Evolutionary conservation across 441 rosid species (phyloP).

Genomic region (Isatis lusitanica): DNA sequence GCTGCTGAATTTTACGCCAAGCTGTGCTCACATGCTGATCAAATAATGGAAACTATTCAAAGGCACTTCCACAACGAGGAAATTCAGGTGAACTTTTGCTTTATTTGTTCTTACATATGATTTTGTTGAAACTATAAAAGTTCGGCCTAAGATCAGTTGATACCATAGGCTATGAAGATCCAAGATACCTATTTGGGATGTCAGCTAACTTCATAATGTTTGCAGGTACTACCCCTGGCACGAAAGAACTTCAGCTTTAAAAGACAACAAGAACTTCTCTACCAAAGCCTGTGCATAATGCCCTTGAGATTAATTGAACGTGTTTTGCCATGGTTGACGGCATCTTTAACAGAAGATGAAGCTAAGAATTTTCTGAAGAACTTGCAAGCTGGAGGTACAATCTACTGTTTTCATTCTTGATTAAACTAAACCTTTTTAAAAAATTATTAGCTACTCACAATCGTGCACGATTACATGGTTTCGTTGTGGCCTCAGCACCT

Average conservation of each 20-base stretch:
- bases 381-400: slow-evolving; percentile 69
- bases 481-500: slow-evolving; percentile 53
- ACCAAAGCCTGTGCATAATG: slow-evolving; percentile 75
- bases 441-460: slow-evolving; percentile 27
- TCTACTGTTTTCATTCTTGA: slow-evolving; percentile 15
- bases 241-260: slow-evolving; percentile 61
- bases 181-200: slow-evolving; percentile 18
- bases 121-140: slow-evolving; percentile 25
- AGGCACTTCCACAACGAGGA: slow-evolving; percentile 66
- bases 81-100: slow-evolving; percentile 54
- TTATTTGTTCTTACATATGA: slow-evolving; percentile 12
- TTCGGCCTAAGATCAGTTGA: slow-evolving; percentile 20
- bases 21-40: slow-evolving; percentile 66
- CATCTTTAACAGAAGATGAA: slow-evolving; percentile 61
- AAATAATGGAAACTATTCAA: slow-evolving; percentile 62
- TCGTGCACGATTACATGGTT: slow-evolving; percentile 20
- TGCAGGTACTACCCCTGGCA: slow-evolving; percentile 74
- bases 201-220: slow-evolving; percentile 38
- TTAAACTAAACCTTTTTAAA: slow-evolving; percentile 2
- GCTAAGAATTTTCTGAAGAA: slow-evolving; percentile 61
- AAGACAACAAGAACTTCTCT: slow-evolving; percentile 68
- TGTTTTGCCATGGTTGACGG: slow-evolving; percentile 72
- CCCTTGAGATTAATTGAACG: slow-evolving; percentile 75
- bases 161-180: slow-evolving; percentile 11
- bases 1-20: slow-evolving; percentile 59